Percentiles rank a stretch among this genome's conserved stretches.
These are phyloP conservation scores for Aurinia saxatilis DNA, from an alignment of 345 rosid species.

Conservation along the genomic window DNA sequence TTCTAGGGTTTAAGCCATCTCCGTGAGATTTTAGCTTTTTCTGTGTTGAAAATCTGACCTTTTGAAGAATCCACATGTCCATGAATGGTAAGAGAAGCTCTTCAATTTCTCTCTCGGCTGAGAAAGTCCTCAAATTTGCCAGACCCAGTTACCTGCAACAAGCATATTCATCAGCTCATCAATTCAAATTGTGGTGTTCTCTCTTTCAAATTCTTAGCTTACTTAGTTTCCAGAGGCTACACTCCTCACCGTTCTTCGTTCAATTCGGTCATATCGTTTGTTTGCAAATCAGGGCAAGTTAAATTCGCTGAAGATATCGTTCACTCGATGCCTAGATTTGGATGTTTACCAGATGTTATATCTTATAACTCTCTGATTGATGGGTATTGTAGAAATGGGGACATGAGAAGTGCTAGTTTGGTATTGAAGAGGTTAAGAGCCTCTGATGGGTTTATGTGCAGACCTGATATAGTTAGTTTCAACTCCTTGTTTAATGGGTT, in stretches of 20 bases:
- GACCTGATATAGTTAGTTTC: constrained; percentile 38
- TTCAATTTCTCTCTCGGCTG: constrained; percentile 29
- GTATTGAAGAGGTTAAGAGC: constrained; percentile 20
- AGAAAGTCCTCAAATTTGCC: constrained; percentile 20
- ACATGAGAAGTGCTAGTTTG: constrained; percentile 27
- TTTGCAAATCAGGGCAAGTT: constrained; percentile 29
- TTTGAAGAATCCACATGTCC: constrained; percentile 21
- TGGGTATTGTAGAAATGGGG: constrained; percentile 33
- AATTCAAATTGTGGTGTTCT: constrained; percentile 28
- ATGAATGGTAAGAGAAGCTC: constrained; percentile 33
- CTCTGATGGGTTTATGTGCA: constrained; percentile 15
- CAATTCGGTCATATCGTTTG: constrained; percentile 31
- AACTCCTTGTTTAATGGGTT: constrained; percentile 42
- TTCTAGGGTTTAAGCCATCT: constrained; percentile 25
- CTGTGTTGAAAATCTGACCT: background rate
- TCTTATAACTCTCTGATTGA: constrained; percentile 41
- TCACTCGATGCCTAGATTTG: constrained; percentile 25
- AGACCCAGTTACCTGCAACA: constrained; percentile 29
- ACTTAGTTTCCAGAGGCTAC: constrained; percentile 35
- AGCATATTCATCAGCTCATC: constrained; percentile 34
- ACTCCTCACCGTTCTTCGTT: constrained; percentile 41
- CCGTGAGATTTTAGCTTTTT: background rate
- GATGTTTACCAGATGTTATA: constrained; percentile 33
- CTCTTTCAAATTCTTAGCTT: constrained; percentile 33
- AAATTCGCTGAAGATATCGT: constrained; percentile 30